Evolutionary conservation across 495 filamentous ascomycete species (phyloP).

Genomic region (Penicillium coffeae): DNA sequence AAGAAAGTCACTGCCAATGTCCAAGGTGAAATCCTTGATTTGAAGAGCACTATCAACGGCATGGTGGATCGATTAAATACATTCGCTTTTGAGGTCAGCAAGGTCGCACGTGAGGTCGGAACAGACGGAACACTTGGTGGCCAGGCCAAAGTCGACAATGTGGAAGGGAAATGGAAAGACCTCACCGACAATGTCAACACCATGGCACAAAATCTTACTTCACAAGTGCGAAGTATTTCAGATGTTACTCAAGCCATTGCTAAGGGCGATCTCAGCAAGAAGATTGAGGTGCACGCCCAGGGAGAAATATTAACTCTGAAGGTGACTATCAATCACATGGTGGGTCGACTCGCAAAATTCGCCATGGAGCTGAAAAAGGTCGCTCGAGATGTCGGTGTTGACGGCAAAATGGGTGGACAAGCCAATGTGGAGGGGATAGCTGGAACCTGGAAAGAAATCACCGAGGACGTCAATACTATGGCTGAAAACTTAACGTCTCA

Average conservation of each 20-base stretch:
- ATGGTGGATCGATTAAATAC: slow-evolving; percentile 98
- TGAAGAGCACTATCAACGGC: slow-evolving; percentile 98
- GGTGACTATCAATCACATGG: slow-evolving; percentile 99
- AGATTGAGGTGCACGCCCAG: slow-evolving; percentile 93
- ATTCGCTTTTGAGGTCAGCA: slow-evolving; percentile 97
- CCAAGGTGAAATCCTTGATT: slow-evolving; percentile 87
- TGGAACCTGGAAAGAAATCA: slow-evolving; percentile 98
- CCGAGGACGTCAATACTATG: slow-evolving; percentile 98
- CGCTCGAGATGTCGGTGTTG: slow-evolving; percentile 94
- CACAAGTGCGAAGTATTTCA: slow-evolving; percentile 92
- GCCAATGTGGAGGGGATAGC: slow-evolving; percentile 92
- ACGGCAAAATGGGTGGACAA: slow-evolving; percentile 98
- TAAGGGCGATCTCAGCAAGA: slow-evolving; percentile 87
- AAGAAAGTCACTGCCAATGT: slow-evolving; percentile 96
- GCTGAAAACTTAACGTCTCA: slow-evolving; percentile 96
- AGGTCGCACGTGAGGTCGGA: slow-evolving; percentile 96
- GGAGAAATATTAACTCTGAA: slow-evolving; percentile 93
- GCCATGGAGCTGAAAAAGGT: slow-evolving; percentile 96
- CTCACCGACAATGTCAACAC: slow-evolving; percentile 85
- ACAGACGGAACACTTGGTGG: slow-evolving; percentile 95
- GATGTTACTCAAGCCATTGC: slow-evolving; percentile 97
- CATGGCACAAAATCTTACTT: slow-evolving; percentile 94
- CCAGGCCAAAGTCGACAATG: slow-evolving; percentile 93
- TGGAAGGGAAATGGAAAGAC: slow-evolving; percentile 99
- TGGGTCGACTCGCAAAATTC: slow-evolving; percentile 91